Conservation (phyloP, 441 rosid genomes). For the Populus hybrid region DNA sequence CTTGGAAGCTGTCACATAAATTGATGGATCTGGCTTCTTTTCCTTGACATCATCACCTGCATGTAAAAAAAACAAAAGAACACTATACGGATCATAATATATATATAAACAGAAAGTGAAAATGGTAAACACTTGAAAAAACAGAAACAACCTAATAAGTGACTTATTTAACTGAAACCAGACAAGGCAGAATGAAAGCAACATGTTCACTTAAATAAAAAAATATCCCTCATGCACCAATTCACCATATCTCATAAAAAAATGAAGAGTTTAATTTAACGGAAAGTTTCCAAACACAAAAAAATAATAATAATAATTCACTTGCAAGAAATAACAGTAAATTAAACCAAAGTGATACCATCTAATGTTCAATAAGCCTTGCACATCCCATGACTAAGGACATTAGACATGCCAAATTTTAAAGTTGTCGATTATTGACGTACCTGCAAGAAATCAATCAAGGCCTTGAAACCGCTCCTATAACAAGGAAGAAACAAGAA, state of each 20-base stretch:
- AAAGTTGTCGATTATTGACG: neutral
- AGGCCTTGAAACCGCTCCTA: slow-evolving; percentile 84
- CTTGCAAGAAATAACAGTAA: neutral
- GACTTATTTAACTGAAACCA: neutral
- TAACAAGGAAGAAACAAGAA: slow-evolving; percentile 12
- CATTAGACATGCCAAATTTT: neutral
- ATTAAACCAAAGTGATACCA: neutral
- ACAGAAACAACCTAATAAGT: neutral
- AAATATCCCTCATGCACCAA: too few relatives aligned
- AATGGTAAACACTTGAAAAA: neutral
- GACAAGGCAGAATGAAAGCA: neutral
- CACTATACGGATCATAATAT: neutral
- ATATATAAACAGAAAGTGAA: neutral
- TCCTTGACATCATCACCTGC: slow-evolving; percentile 94
- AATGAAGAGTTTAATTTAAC: neutral
- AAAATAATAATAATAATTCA: neutral
- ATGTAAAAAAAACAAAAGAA: slow-evolving; percentile 3
- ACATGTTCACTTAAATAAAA: too few relatives aligned
- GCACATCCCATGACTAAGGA: neutral
- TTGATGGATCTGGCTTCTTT: slow-evolving; percentile 90
- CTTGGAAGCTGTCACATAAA: slow-evolving; percentile 75
- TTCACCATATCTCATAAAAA: neutral
- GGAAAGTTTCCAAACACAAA: neutral
- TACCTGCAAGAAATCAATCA: slow-evolving; percentile 98
- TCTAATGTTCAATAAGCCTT: neutral